Evolutionary conservation across 441 rosid genomes (phyloP).

Genomic region (Macaranga tanarius): DNA sequence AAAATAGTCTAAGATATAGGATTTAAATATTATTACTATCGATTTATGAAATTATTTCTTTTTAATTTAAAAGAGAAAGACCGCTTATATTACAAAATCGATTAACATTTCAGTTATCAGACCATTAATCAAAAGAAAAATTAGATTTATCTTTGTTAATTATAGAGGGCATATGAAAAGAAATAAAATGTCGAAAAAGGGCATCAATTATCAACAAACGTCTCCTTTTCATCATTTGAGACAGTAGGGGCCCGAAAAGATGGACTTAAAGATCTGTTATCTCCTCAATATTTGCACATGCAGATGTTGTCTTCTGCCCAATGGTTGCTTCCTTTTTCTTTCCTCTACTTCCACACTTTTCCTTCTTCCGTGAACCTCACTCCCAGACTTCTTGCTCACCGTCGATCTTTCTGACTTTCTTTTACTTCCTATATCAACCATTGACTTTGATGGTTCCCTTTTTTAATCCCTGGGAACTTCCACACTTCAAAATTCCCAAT

Average conservation of each 20-base stretch:
- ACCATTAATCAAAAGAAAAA: too few species aligned
- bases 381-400: not conserved
- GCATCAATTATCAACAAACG: conserved; percentile 19
- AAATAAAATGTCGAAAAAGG: conserved; percentile 16
- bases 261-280: conserved; percentile 37
- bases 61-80: too few species aligned
- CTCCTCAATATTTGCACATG: conserved; percentile 34
- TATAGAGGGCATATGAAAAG: too few species aligned
- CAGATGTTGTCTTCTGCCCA: conserved; percentile 31
- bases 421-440: not conserved
- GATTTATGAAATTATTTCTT: too few species aligned
- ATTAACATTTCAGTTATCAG: too few species aligned
- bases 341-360: not conserved
- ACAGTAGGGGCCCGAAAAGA: conserved; percentile 46
- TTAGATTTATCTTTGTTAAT: too few species aligned
- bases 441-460: too few species aligned
- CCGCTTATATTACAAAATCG: too few species aligned
- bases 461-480: too few species aligned
- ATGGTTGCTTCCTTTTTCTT: conserved; percentile 17
- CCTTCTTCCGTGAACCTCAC: not conserved
- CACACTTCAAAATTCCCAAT: too few species aligned
- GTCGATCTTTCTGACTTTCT: conserved; percentile 26
- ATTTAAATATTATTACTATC: too few species aligned
- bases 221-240: conserved; percentile 27
- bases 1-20: too few species aligned